Evolutionary conservation across 768 basidiomycete genomes (phyloP), one percentile per base, ranked within the genome.

Genomic region (Suillus occidentalis): DNA sequence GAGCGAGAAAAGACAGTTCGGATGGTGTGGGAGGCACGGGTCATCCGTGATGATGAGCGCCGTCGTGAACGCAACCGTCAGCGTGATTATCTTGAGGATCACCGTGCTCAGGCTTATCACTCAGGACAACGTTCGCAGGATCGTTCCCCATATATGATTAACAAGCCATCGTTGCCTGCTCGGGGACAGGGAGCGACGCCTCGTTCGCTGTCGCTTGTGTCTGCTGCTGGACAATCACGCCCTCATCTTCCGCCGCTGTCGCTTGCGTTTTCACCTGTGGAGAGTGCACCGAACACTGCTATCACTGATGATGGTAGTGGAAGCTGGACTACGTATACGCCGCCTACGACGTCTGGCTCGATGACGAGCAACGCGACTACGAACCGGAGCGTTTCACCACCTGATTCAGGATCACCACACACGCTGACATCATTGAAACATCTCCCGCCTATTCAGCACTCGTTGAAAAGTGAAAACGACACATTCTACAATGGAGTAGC

Each of bases 1-100:
- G 92, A 94, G 70, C 82, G 87, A 43, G 85, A 87, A 70, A 85
- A 87, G 64, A 86, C 85, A 0, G 78, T 93, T 56, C 82, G 81
- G 64, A 72, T 75, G 34, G 75, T 82, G 56, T 84, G 82, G 82
- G 78, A 83, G 56, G 79, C 68, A 73, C 77, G 77, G 25, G 67
- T 75, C 28, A 63, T 67, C 28, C 77, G 76, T n/a, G 71, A 78
- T 22, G 39, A 31, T 81, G 67, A 72, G 69, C 65, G 74, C 71
- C 65, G 71, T 63, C 65, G 71, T 65, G 66, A 63, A 66, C 68
- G 55, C 63, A 67, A 52, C 69, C 72, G 34, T 61, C 59, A 39
- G 40, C 62, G 60, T 40, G 63, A 63, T 53, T 66, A 61, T 42
- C 34, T 61, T 45, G 60, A 53, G 42, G 61, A 39, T 36, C 73